These are phyloP conservation scores for Castanea mollissima DNA, from an alignment of 306 rosid genomes.

Conservation along the genomic window DNA sequence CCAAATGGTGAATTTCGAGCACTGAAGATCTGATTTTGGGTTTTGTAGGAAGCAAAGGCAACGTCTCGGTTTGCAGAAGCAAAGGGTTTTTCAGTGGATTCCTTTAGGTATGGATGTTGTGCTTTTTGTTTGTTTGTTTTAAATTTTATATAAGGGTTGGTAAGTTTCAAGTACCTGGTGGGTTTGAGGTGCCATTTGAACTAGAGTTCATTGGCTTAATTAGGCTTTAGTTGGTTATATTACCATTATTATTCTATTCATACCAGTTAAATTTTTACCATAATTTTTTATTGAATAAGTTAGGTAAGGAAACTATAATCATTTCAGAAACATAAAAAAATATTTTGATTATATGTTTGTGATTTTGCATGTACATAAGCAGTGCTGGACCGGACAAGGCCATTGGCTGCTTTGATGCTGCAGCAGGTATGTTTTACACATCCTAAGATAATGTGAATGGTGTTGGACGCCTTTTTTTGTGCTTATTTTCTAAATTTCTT, in stretches of 20 bases:
- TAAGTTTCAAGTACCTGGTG: no score
- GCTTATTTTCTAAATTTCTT: not conserved
- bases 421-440: conserved; percentile 55
- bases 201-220: not conserved
- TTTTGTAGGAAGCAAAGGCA: conserved; percentile 40
- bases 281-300: not conserved
- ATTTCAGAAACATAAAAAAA: not conserved
- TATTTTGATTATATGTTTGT: not conserved
- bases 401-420: conserved; percentile 69
- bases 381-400: conserved; percentile 44
- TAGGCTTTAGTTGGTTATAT: not conserved
- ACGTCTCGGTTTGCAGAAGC: conserved; percentile 42
- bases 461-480: not conserved
- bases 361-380: conserved; percentile 32
- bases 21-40: not conserved
- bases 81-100: conserved; percentile 33
- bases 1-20: not conserved
- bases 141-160: no score
- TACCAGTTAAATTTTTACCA: not conserved
- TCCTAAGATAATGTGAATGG: not conserved
- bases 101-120: conserved; percentile 28
- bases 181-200: not conserved
- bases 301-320: not conserved
- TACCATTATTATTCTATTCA: not conserved
- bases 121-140: not conserved